These are phyloP conservation scores for Phytophthora palmivora DNA, from an alignment of 352 stramenopile species.

Conservation along the genomic window DNA sequence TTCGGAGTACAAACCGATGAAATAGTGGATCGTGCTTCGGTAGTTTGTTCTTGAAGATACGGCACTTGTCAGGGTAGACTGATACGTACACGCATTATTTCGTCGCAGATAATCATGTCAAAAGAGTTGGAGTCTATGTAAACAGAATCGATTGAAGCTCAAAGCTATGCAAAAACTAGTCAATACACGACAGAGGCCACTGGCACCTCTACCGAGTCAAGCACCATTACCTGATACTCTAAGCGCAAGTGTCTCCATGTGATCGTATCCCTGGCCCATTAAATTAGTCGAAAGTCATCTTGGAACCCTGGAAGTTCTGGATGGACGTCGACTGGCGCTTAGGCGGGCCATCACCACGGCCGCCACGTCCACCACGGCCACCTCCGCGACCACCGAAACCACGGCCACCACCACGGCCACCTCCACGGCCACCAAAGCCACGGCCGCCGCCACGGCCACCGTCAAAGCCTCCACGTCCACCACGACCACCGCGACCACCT, in stretches of 20 bases:
- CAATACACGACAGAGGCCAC: conserved; percentile 36
- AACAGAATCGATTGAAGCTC: conserved; percentile 45
- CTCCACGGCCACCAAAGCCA: conserved; percentile 63
- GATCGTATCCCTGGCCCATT: conserved; percentile 35
- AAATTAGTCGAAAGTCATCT: conserved; percentile 97
- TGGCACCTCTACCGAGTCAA: conserved; percentile 31
- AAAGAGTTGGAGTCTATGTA: conserved; percentile 37
- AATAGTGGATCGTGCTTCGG: no score
- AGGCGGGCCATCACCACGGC: conserved; percentile 70
- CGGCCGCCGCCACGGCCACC: conserved; percentile 55
- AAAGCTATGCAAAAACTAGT: conserved; percentile 44
- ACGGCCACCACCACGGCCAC: conserved; percentile 63
- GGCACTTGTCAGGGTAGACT: no score
- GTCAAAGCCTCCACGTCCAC: conserved; percentile 51
- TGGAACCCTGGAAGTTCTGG: conserved; percentile 95
- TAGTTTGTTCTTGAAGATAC: no score
- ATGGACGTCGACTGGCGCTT: conserved; percentile 92
- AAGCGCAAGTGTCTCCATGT: conserved; percentile 29
- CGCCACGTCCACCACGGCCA: conserved; percentile 67
- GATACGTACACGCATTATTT: conserved; percentile 12
- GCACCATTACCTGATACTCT: conserved; percentile 21
- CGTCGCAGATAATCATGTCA: neutral
- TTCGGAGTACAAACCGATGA: no score
- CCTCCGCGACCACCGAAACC: conserved; percentile 51
- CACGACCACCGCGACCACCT: conserved; percentile 71